A percentile compares a stretch with the other conserved stretches of the same genome.
These are phyloP conservation scores for Ogataea ganodermae DNA, from an alignment of 805 yeast genomes.

Conservation along the genomic window DNA sequence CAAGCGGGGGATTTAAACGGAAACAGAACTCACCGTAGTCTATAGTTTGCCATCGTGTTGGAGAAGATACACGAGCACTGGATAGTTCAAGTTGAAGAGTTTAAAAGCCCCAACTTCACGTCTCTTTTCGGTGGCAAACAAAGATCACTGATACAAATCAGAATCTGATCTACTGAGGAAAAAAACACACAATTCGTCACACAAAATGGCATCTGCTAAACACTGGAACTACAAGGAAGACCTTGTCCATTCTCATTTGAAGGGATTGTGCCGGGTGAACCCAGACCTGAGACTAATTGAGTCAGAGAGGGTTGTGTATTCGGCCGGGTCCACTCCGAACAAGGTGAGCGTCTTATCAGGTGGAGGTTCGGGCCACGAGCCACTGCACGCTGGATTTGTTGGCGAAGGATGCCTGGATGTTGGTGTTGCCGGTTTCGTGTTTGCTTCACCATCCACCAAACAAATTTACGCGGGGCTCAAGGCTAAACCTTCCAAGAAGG, in stretches of 20 bases:
- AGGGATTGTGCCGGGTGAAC: slow-evolving; percentile 54
- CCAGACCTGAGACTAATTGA: slow-evolving; percentile 58
- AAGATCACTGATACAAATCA: too few relatives aligned
- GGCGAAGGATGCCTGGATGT: slow-evolving; percentile 82
- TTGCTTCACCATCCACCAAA: slow-evolving; percentile 87
- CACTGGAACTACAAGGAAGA: slow-evolving; percentile 56
- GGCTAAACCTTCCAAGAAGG: slow-evolving; percentile 55
- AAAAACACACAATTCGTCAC: too few relatives aligned
- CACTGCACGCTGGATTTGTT: slow-evolving; percentile 88
- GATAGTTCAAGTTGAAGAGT: too few relatives aligned
- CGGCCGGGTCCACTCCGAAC: slow-evolving; percentile 36
- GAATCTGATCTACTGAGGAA: neutral
- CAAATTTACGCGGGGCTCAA: slow-evolving; percentile 76
- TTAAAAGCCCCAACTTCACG: neutral
- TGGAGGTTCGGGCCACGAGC: slow-evolving; percentile 97
- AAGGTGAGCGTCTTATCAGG: slow-evolving; percentile 81
- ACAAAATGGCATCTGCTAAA: slow-evolving; percentile 27
- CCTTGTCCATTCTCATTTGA: slow-evolving; percentile 48
- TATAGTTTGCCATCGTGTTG: too few relatives aligned
- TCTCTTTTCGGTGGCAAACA: neutral
- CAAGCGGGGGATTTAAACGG: neutral
- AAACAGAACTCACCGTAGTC: neutral
- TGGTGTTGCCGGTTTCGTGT: slow-evolving; percentile 89
- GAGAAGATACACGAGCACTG: too few relatives aligned
- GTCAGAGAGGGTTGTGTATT: slow-evolving; percentile 56